phyloP scores from a whole-genome alignment of 768 basidiomycete species.

The Tylopilus sp. region DNA sequence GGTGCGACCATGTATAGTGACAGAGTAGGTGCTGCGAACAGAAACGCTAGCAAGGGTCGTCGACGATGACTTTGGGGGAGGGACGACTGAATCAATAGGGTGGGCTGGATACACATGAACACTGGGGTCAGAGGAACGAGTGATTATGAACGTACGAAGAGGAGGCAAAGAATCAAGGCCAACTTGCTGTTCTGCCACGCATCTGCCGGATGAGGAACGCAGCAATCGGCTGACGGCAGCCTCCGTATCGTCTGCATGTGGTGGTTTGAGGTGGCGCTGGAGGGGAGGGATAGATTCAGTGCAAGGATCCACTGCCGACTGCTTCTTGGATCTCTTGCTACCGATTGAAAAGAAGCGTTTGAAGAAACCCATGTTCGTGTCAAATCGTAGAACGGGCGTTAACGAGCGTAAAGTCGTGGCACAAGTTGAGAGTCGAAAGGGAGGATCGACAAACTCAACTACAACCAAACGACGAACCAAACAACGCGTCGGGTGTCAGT shows the following conservation, averaged over 20 bases:
- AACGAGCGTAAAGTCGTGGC: no score
- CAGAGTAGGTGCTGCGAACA: conserved; percentile 62
- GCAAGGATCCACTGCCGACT: conserved; percentile 24
- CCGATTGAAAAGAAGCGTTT: conserved; percentile 68
- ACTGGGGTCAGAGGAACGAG: not conserved
- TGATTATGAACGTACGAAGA: conserved; percentile 51
- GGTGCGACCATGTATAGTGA: conserved; percentile 64
- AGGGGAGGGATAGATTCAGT: conserved; percentile 24
- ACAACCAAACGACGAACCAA: conserved; percentile 41
- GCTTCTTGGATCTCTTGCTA: conserved; percentile 58
- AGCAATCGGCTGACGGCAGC: conserved; percentile 49
- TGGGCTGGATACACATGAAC: conserved; percentile 42
- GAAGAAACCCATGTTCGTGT: conserved; percentile 60
- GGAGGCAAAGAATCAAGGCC: conserved; percentile 61
- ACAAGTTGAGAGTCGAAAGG: no score
- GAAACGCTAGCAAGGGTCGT: conserved; percentile 51
- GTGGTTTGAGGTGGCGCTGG: conserved; percentile 13
- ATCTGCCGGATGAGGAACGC: conserved; percentile 70
- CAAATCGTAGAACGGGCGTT: conserved; percentile 29
- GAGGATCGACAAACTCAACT: conserved; percentile 35
- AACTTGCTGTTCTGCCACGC: conserved; percentile 51
- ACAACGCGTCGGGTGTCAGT: conserved; percentile 19
- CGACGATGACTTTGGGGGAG: conserved; percentile 48
- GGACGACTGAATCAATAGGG: conserved; percentile 58
- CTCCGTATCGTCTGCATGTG: conserved; percentile 43